A percentile compares a stretch with the other conserved stretches of the same genome.
Conservation (phyloP, 2,329 filamentous ascomycete species). For the Pezicula radicicola region DNA sequence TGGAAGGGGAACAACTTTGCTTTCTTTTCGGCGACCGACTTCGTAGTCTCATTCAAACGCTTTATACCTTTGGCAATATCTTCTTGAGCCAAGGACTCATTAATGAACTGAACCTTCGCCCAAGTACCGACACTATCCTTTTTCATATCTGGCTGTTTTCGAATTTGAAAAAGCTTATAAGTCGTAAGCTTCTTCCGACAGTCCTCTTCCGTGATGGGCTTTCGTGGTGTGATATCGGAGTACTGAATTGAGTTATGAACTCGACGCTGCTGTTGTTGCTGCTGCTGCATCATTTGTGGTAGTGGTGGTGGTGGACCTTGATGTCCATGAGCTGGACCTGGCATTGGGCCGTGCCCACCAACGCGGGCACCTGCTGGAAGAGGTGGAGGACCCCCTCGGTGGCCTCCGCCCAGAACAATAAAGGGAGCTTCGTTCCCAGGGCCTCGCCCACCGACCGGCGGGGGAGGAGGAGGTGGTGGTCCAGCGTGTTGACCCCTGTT, state of each 20-base stretch:
- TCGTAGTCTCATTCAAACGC: slow-evolving; percentile 18
- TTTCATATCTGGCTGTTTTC: slow-evolving; percentile 18
- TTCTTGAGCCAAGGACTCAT: slow-evolving; percentile 22
- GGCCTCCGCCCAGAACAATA: too few relatives aligned
- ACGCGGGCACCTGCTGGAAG: background rate
- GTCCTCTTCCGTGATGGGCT: slow-evolving; percentile 15
- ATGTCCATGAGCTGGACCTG: background rate
- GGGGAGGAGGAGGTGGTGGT: slow-evolving; percentile 9
- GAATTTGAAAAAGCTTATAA: slow-evolving; percentile 20
- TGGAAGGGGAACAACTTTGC: slow-evolving; percentile 19
- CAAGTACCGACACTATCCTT: slow-evolving; percentile 21
- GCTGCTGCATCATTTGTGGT: slow-evolving; percentile 1
- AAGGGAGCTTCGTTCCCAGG: background rate
- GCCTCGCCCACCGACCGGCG: slow-evolving; percentile 3
- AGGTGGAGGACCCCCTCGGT: slow-evolving; percentile 4
- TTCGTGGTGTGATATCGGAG: slow-evolving; percentile 17
- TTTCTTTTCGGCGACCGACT: slow-evolving; percentile 25
- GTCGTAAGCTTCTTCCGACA: slow-evolving; percentile 22
- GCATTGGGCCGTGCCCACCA: background rate
- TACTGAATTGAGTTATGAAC: slow-evolving; percentile 15
- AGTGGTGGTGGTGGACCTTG: background rate
- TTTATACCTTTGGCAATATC: slow-evolving; percentile 24
- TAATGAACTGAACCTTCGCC: slow-evolving; percentile 19
- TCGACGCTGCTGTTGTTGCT: slow-evolving; percentile 3
- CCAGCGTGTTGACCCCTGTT: background rate